These are phyloP conservation scores for Elongisporangium anandrum DNA, from an alignment of 352 stramenopile species.

Conservation along the genomic window DNA sequence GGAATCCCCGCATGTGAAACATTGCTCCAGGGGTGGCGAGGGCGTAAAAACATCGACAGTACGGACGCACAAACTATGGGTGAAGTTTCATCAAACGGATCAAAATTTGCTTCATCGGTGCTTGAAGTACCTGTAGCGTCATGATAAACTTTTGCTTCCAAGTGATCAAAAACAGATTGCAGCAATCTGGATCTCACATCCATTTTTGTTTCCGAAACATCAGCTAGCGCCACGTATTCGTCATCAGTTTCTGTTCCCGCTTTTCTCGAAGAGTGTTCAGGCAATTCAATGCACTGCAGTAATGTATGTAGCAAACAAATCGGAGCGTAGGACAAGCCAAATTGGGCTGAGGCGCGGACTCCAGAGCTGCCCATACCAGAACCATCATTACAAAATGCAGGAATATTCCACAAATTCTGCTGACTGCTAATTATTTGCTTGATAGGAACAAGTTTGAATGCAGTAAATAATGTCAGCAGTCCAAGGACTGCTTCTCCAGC, in stretches of 20 bases:
- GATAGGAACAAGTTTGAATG: constrained; percentile 33
- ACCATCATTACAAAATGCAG: constrained; percentile 25
- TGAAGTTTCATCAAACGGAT: background rate
- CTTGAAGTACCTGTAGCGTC: background rate
- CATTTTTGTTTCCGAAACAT: background rate
- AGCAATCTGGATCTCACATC: constrained; percentile 18
- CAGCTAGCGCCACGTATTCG: background rate
- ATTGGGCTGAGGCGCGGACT: background rate
- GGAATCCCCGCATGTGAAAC: background rate
- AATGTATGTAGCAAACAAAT: constrained; percentile 12
- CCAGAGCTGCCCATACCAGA: constrained; percentile 2
- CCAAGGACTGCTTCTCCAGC: constrained; percentile 46
- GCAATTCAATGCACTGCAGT: constrained; percentile 12
- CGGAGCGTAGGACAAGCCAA: constrained; percentile 5
- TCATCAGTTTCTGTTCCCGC: background rate
- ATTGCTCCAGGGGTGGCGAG: background rate
- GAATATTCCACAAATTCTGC: constrained; percentile 33
- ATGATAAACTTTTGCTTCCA: constrained; percentile 25
- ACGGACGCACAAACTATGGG: background rate
- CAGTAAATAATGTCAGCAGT: constrained; percentile 41
- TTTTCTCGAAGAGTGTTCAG: constrained; percentile 1
- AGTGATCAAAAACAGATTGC: constrained; percentile 31
- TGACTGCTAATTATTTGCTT: constrained; percentile 25
- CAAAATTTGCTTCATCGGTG: background rate
- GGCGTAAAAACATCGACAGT: background rate